Percentiles rank a stretch among this genome's conserved stretches.
Evolutionary conservation across 2,329 filamentous ascomycete species (phyloP).

Genomic region (Botrytis squamosa): DNA sequence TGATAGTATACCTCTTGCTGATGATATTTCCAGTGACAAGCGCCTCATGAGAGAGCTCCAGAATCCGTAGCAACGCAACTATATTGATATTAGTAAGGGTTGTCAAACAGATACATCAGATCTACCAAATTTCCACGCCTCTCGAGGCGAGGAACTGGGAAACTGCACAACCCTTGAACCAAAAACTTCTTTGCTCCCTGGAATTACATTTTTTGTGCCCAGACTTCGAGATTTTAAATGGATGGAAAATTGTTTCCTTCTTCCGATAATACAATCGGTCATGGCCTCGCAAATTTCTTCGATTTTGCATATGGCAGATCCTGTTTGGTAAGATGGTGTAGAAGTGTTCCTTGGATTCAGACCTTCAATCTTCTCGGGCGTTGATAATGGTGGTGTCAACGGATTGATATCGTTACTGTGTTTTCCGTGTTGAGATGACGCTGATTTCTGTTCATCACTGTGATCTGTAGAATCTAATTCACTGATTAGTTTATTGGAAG

Average conservation of each 20-base stretch:
- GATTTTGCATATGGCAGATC: slow-evolving; percentile 50
- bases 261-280: slow-evolving; percentile 48
- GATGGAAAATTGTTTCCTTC: slow-evolving; percentile 48
- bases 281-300: slow-evolving; percentile 55
- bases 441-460: not conserved
- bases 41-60: slow-evolving; percentile 60
- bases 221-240: slow-evolving; percentile 30
- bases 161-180: slow-evolving; percentile 40
- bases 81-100: slow-evolving; percentile 16
- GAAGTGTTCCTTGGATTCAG: not conserved
- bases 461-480: not conserved
- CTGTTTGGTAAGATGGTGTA: slow-evolving; percentile 29
- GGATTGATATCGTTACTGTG: not conserved
- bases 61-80: slow-evolving; percentile 58
- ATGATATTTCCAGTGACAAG: slow-evolving; percentile 53
- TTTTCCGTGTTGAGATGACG: not conserved
- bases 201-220: not conserved
- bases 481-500: slow-evolving; percentile 18
- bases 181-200: not conserved
- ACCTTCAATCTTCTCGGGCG: not conserved
- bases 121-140: slow-evolving; percentile 55
- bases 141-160: slow-evolving; percentile 48
- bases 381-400: not conserved
- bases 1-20: slow-evolving; percentile 57
- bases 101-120: slow-evolving; percentile 27